phyloP scores from a whole-genome alignment of 768 basidiomycete genomes.

The Cyclocybe cylindracea region DNA sequence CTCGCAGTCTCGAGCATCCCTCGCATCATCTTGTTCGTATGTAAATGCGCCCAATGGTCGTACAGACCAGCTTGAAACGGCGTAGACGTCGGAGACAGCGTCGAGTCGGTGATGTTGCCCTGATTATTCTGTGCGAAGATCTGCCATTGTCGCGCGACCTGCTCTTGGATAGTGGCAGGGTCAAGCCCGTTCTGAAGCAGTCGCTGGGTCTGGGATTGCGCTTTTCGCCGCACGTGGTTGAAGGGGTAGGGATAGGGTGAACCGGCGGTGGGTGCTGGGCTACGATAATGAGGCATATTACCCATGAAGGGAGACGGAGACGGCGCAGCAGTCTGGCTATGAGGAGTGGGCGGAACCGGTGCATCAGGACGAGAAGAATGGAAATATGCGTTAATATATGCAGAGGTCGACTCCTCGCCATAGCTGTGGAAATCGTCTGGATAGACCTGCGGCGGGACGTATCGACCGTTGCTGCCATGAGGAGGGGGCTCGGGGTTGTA shows the following conservation, averaged over 20 bases:
- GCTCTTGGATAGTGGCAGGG: slow-evolving; percentile 58
- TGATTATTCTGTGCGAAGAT: slow-evolving; percentile 74
- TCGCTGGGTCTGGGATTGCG: slow-evolving; percentile 32
- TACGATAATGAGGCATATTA: slow-evolving; percentile 40
- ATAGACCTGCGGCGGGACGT: slow-evolving; percentile 42
- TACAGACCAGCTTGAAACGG: slow-evolving; percentile 68
- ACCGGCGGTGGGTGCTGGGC: slow-evolving; percentile 51
- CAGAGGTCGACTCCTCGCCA: slow-evolving; percentile 57
- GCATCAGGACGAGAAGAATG: slow-evolving; percentile 68
- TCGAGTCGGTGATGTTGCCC: slow-evolving; percentile 65
- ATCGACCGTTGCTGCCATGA: slow-evolving; percentile 26
- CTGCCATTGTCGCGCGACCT: slow-evolving; percentile 76
- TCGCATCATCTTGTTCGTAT: slow-evolving; percentile 51
- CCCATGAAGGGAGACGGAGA: slow-evolving; percentile 62
- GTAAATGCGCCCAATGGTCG: slow-evolving; percentile 74
- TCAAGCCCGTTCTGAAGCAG: slow-evolving; percentile 32
- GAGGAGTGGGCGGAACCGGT: slow-evolving; percentile 79
- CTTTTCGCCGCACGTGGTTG: slow-evolving; percentile 64
- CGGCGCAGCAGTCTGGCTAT: slow-evolving; percentile 71
- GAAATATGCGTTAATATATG: slow-evolving; percentile 61
- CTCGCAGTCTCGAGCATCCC: slow-evolving; percentile 54
- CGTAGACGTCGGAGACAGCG: slow-evolving; percentile 74
- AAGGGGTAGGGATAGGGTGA: slow-evolving; percentile 84
- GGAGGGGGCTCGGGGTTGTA: slow-evolving; percentile 21
- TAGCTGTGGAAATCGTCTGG: slow-evolving; percentile 62